Base-by-base conservation (phyloP, 176 grass and related monocot genomes). In the Stipa capillata region DNA sequence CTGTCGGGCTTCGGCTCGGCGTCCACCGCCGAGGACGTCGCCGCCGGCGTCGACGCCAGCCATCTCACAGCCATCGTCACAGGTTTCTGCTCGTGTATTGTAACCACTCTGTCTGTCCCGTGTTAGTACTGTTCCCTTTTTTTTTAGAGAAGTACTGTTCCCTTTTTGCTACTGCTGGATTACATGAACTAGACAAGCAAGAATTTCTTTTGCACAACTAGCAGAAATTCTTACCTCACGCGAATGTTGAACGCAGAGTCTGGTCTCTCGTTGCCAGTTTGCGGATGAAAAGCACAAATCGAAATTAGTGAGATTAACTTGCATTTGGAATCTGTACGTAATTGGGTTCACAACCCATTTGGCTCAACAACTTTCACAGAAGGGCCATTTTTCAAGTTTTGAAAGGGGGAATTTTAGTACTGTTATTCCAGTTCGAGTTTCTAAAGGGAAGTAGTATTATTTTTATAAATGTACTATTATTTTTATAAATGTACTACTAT, bases 11-110 rank as follows among this genome's bases (percentile, higher is more conserved):
- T 94, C 51, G 87, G 87, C 54, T 34, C 72, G 1, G 58, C 42
- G 0, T 94, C 94, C 43, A 94, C 95, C 20, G 87, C 89, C 17
- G 89, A 97, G 31, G 91, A 94, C 50, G 89, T 94, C 80, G 92
- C 89, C 33, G 36, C 91, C 82, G 87, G 85, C 74, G 65, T 91
- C n/a, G 92, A 94, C 78, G 92, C 92, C 64, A 83, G 33, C 80
- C 53, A 85, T 63, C 80, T 97, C 51, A 97, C 92, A 5, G 95
- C 80, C 67, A 87, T 97, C 44, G 92, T 97, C 70, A 94, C 95
- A 89, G 95, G 95, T 91, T 7, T 42, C 42, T 9, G 8, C 4
- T n/a, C n/a, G n/a, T n/a, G n/a, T n/a, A n/a, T n/a, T n/a, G n/a
- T n/a, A n/a, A n/a, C n/a, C n/a, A n/a, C n/a, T n/a, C 32, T 40